phyloP scores from a whole-genome alignment of 108 stramenopile species.

The Nannochloropsis granulata region DNA sequence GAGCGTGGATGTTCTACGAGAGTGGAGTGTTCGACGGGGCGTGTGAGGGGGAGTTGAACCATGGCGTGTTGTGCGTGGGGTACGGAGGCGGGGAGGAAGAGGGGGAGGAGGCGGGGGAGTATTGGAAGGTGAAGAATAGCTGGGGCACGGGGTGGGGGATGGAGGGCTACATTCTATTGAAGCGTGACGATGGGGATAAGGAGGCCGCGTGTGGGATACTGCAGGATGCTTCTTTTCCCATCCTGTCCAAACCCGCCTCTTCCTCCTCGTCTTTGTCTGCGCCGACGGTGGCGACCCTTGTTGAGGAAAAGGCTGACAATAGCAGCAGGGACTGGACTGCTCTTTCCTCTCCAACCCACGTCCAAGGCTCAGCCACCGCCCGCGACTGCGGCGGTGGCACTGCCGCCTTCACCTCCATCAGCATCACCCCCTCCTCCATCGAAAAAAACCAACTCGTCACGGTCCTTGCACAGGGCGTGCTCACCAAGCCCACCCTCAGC shows the following conservation, averaged over 20 bases:
- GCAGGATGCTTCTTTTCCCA: constrained; percentile 18
- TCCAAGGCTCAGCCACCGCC: constrained; percentile 6
- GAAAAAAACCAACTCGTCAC: constrained; percentile 1
- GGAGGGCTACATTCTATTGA: constrained; percentile 43
- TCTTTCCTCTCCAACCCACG: too few relatives aligned
- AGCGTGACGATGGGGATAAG: constrained; percentile 10
- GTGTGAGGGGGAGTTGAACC: constrained; percentile 45
- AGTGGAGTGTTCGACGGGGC: constrained; percentile 58
- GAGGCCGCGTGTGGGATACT: constrained; percentile 28
- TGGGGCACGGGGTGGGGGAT: constrained; percentile 45
- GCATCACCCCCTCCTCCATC: background rate
- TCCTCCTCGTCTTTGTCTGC: too few relatives aligned
- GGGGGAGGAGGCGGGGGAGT: background rate
- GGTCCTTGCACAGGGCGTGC: constrained; percentile 1
- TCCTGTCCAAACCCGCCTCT: background rate
- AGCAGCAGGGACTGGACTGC: too few relatives aligned
- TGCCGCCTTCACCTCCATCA: background rate
- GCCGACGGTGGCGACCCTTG: too few relatives aligned
- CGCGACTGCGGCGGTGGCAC: constrained; percentile 13
- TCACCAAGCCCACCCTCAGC: constrained; percentile 5
- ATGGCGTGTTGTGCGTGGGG: constrained; percentile 44
- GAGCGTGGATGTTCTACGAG: constrained; percentile 85
- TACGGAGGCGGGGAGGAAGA: constrained; percentile 39
- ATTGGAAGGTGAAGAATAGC: constrained; percentile 45
- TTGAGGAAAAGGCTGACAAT: too few relatives aligned